A percentile compares a stretch with the other conserved stretches of the same genome.
Conservation (phyloP, 371 early-diverging fungal genomes). For the Actinomortierella wolfii region DNA sequence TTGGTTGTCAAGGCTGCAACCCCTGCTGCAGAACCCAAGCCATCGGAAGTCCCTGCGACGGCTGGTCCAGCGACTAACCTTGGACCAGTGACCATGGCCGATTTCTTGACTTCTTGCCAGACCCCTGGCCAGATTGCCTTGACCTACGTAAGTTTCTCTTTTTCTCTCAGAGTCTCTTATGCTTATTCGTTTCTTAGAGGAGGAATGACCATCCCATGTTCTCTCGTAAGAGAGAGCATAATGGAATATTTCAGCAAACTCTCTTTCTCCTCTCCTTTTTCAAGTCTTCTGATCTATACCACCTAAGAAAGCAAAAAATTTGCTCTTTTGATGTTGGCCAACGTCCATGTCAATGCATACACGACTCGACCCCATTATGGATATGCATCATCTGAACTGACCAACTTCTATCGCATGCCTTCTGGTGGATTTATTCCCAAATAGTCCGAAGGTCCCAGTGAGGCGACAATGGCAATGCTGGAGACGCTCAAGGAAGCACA, state of each 20-base stretch:
- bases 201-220: too few species aligned
- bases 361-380: too few species aligned
- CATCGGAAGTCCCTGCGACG: slow-evolving; percentile 3
- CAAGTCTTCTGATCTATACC: not conserved
- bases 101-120: slow-evolving; percentile 47
- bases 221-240: too few species aligned
- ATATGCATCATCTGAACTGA: too few species aligned
- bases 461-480: slow-evolving; percentile 54
- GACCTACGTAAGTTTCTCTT: slow-evolving; percentile 52
- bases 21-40: not conserved
- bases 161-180: slow-evolving; percentile 4
- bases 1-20: slow-evolving; percentile 1
- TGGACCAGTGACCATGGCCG: slow-evolving; percentile 30
- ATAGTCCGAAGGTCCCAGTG: slow-evolving; percentile 57
- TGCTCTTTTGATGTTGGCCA: too few species aligned
- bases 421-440: not conserved
- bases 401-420: not conserved
- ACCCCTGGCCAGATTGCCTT: slow-evolving; percentile 55
- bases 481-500: slow-evolving; percentile 55
- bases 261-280: not conserved
- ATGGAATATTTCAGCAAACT: too few species aligned
- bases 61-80: slow-evolving; percentile 14
- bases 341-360: too few species aligned
- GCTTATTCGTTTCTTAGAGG: too few species aligned
- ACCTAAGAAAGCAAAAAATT: not conserved